Base-by-base conservation (phyloP, 139 green algal species). In the Yamagishiella unicocca region DNA sequence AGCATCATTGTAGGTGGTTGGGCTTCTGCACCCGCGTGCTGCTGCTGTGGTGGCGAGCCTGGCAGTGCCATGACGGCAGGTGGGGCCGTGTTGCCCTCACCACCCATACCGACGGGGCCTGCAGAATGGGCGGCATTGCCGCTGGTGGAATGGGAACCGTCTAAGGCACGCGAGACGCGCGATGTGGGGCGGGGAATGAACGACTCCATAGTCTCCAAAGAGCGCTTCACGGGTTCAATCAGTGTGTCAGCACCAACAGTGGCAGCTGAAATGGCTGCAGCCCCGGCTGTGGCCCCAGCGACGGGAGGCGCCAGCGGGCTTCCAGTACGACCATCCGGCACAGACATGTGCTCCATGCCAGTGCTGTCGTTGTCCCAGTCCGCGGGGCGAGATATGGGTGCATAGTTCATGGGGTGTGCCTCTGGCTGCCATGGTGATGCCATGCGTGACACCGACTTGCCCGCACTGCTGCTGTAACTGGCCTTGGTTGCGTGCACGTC, bases 1-100 rank as follows among this genome's bases (percentile, higher is more conserved):
- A 86, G 76, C 76, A 55, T 54, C 35, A 71, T 83, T 6, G 55
- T 62, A 4, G n/a, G n/a, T n/a, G n/a, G n/a, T n/a, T n/a, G n/a
- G 76, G 74, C 74, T 38, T 2, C 43, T 24, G 35, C n/a, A n/a
- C n/a, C n/a, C n/a, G n/a, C n/a, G n/a, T n/a, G n/a, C n/a, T n/a
- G 35, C 6, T 3, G 8, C 35, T n/a, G 19, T 12, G 67, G 67
- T 37, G 35, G 67, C 35, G 5, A 37, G 10, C 25, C 67, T 7
- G 40, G 4, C 62, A 9, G 62, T n/a, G 21, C n/a, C n/a, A 71
- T 24, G 66, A 35, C 10, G 70, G 42, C 42, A 12, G 70, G 38
- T 14, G 40, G 40, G n/a, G n/a, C n/a, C 38, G 37, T 21, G 70
- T 24, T 40, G 29, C 62, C 62, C 8, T n/a, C 62, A 9, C 62